These are phyloP conservation scores for Neonectria magnoliae DNA, from an alignment of 2,329 filamentous ascomycete species.

Conservation along the genomic window DNA sequence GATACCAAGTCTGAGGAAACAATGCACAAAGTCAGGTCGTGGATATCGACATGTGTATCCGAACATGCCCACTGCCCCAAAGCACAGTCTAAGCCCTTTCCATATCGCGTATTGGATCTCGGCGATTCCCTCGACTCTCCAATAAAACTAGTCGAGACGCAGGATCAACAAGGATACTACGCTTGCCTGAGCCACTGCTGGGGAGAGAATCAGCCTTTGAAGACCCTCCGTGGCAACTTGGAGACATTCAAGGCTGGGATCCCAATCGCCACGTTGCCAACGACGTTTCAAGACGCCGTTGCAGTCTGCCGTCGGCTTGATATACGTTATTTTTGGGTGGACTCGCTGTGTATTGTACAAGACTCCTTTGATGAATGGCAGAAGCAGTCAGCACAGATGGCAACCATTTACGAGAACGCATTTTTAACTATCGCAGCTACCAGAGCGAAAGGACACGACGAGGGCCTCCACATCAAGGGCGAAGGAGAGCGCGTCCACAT, in stretches of 20 bases:
- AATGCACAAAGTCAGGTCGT: conserved; percentile 17
- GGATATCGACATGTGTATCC: conserved; percentile 17
- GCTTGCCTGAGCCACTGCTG: conserved; percentile 24
- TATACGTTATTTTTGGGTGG: conserved; percentile 26
- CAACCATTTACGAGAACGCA: conserved; percentile 23
- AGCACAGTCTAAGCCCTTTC: conserved; percentile 14
- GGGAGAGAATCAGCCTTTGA: conserved; percentile 14
- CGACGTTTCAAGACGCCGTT: conserved; percentile 21
- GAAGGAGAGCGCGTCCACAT: neutral
- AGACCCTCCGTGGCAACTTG: neutral
- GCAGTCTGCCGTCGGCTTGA: conserved; percentile 9
- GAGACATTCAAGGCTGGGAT: neutral
- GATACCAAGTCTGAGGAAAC: conserved; percentile 24
- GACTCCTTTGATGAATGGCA: conserved; percentile 19
- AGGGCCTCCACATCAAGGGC: conserved; percentile 3
- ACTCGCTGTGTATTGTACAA: conserved; percentile 23
- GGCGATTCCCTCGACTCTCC: neutral
- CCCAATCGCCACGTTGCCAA: conserved; percentile 5
- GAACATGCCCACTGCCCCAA: conserved; percentile 22
- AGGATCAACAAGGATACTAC: conserved; percentile 15
- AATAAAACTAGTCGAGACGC: conserved; percentile 15
- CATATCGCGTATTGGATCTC: conserved; percentile 23
- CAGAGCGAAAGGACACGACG: conserved; percentile 19
- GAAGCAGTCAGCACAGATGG: conserved; percentile 21
- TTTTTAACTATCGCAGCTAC: conserved; percentile 25